phyloP scores from a whole-genome alignment of 1,284 basidiomycete genomes.

The Tremellales sp. region DNA sequence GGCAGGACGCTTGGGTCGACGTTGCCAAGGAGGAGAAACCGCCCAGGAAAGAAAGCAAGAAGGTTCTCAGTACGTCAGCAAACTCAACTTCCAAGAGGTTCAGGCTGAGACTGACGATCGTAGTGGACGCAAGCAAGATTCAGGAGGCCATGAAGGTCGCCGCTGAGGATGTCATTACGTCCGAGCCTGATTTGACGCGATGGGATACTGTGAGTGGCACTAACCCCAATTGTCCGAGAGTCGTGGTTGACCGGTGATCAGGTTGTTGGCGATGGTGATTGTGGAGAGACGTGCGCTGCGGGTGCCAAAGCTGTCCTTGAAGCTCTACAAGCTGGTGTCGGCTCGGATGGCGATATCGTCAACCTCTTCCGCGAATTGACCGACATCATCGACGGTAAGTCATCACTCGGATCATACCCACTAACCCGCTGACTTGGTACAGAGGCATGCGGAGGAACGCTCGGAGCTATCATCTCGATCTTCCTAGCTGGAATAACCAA shows the following conservation, averaged over 20 bases:
- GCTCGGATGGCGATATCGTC: constrained; percentile 39
- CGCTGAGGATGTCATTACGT: constrained; percentile 34
- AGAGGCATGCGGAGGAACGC: constrained; percentile 43
- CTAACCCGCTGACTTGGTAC: neutral
- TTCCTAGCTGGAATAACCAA: constrained; percentile 45
- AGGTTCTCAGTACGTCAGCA: constrained; percentile 23
- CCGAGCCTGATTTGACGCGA: constrained; percentile 50
- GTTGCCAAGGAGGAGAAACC: constrained; percentile 31
- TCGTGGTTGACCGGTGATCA: neutral
- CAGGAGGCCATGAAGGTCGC: constrained; percentile 28
- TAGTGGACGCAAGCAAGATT: constrained; percentile 15
- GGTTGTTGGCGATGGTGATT: constrained; percentile 45
- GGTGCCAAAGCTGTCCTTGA: constrained; percentile 39
- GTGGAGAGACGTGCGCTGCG: constrained; percentile 44
- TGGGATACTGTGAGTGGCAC: constrained; percentile 48
- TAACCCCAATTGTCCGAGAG: neutral
- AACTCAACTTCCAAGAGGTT: too few relatives aligned
- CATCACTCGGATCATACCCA: neutral
- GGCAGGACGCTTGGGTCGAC: constrained; percentile 34
- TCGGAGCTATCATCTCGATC: constrained; percentile 46
- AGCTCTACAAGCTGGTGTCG: constrained; percentile 29
- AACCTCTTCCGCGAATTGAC: constrained; percentile 40
- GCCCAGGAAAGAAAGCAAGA: constrained; percentile 25
- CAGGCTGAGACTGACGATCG: neutral
- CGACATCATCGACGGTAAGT: constrained; percentile 43